These are phyloP conservation scores for Pterula multifida DNA, from an alignment of 1,284 basidiomycete species.

Conservation along the genomic window DNA sequence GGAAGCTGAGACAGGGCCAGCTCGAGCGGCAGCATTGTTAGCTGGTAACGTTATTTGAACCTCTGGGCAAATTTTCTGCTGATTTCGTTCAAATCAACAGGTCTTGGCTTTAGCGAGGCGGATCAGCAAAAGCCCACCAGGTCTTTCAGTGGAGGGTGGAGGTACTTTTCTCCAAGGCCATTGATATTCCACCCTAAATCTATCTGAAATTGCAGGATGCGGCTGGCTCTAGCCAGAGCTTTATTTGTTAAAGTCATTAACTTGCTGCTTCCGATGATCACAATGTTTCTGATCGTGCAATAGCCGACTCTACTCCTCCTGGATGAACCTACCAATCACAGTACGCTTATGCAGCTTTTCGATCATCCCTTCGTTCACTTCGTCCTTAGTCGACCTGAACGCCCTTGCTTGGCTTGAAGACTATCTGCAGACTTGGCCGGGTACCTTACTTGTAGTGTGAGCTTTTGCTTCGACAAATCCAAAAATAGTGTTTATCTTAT, in stretches of 20 bases:
- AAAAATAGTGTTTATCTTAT: too few relatives aligned
- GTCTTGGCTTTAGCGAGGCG: constrained; percentile 81
- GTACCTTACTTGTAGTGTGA: constrained; percentile 89
- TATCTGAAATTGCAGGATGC: constrained; percentile 43
- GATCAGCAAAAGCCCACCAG: constrained; percentile 79
- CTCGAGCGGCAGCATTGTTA: constrained; percentile 81
- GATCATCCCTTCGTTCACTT: neutral
- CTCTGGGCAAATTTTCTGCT: neutral
- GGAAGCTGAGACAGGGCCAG: constrained; percentile 95
- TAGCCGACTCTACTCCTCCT: constrained; percentile 74
- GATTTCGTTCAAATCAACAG: constrained; percentile 25
- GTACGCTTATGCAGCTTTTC: constrained; percentile 25
- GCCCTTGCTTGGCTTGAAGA: constrained; percentile 86
- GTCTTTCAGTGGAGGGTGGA: constrained; percentile 97
- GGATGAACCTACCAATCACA: constrained; percentile 98
- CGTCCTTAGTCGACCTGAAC: constrained; percentile 55
- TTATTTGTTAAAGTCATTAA: constrained; percentile 81
- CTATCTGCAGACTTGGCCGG: constrained; percentile 94
- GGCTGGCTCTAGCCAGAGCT: constrained; percentile 74
- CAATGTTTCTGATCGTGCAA: constrained; percentile 6
- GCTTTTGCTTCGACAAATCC: constrained; percentile 23
- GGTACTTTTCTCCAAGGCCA: constrained; percentile 37
- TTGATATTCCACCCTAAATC: constrained; percentile 1
- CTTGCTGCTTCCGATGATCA: neutral
- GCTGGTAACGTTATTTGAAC: too few relatives aligned